phyloP scores from a whole-genome alignment of 139 green algal genomes.

The Diplosphaera chodatii region DNA sequence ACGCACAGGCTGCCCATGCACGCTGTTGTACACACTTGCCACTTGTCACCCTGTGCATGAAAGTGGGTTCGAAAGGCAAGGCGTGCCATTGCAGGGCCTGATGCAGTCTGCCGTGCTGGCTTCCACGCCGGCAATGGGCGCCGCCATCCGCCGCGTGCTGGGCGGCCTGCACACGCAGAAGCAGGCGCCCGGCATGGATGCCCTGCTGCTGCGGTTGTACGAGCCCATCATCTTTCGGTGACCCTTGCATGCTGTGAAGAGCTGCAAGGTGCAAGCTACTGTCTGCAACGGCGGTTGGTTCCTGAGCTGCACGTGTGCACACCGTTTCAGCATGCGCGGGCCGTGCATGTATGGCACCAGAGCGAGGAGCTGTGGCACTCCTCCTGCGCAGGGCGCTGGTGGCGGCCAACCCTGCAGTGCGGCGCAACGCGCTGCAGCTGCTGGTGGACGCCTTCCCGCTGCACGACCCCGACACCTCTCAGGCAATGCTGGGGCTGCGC shows the following conservation, averaged over 20 bases:
- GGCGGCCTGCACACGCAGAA: constrained; percentile 56
- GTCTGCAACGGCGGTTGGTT: too few relatives aligned
- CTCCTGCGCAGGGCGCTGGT: constrained; percentile 35
- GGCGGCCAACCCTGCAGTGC: constrained; percentile 64
- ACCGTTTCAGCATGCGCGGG: too few relatives aligned
- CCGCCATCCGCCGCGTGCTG: constrained; percentile 51
- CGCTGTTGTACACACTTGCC: too few relatives aligned
- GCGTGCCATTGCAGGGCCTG: constrained; percentile 53
- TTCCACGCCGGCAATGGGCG: constrained; percentile 40
- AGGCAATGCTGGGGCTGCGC: too few relatives aligned
- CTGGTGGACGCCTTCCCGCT: constrained; percentile 74
- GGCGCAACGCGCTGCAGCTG: constrained; percentile 63
- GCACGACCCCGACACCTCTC: constrained; percentile 45
- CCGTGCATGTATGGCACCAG: too few relatives aligned
- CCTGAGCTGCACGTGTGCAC: too few relatives aligned
- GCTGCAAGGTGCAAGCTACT: too few relatives aligned
- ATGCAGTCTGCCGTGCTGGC: constrained; percentile 58
- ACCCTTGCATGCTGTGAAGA: too few relatives aligned
- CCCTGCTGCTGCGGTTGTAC: constrained; percentile 71
- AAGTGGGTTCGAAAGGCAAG: too few relatives aligned
- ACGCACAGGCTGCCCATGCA: too few relatives aligned
- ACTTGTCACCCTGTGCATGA: too few relatives aligned
- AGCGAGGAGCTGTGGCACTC: too few relatives aligned
- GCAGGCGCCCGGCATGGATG: constrained; percentile 39
- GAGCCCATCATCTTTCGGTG: constrained; percentile 68